Base-by-base conservation (phyloP, 345 rosid species). In the Lenwebbia sp. region DNA sequence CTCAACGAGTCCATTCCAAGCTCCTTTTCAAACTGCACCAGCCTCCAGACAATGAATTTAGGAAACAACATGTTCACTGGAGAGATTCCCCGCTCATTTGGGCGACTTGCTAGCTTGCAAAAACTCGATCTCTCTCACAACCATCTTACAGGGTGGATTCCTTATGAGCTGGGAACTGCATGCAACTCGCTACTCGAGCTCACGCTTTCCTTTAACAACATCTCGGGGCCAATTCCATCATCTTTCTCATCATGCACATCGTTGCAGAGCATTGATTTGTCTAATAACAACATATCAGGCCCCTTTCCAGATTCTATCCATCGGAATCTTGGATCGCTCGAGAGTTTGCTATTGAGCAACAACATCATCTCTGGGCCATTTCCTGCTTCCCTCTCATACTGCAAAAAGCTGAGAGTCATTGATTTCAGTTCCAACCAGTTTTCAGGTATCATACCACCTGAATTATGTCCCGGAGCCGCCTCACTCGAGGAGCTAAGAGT, bases 221-320 rank as follows among this genome's bases (percentile, higher is more conserved):
- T 97, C 40, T 91, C 96, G 0, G 99, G 99, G 56, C 88, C 95
- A 60, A 88, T 97, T 83, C 99, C 99, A 25, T 88, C 40, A 52
- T 87, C 95, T 9, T 90, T 97, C 50, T 92, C 98, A 11, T 84
- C 95, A 0, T 97, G 99, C 83, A 92, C 96, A 51, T 92, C 86
- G 94, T 89, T 97, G 85, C 95, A 93, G 86, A 53, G 82, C 82
- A 94, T 97, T 44, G 98, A 97, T 88, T 90, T 97, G 62, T 97
- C 99, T 47, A 97, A 93, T 91, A 97, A 97, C 92, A 95, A 94
- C 82, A 86, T 97, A 81, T 90, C 99, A 1, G 99, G 99, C 54
- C 92, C 93, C 57, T 94, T 97, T 54, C 96, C 96, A 0, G 92
- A 92, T 88, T 88, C 87, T 6, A 87, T 96, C 86, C 96, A 96